These are phyloP conservation scores for Aspergillus nidulans DNA, from an alignment of 495 filamentous ascomycete species.

Conservation along the genomic window DNA sequence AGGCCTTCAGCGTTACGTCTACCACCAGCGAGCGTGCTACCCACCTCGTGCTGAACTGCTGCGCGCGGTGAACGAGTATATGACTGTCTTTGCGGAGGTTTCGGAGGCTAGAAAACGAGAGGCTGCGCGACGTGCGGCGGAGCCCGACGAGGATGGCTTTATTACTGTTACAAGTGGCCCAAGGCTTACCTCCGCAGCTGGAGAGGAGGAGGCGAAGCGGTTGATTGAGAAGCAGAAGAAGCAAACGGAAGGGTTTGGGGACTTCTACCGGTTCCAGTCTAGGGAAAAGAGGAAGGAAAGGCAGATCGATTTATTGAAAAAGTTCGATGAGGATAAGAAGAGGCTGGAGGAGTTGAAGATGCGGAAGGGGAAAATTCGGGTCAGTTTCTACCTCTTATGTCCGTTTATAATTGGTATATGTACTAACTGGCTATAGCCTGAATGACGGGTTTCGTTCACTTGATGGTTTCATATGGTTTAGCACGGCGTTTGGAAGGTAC, in stretches of 20 bases:
- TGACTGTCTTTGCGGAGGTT: constrained; percentile 62
- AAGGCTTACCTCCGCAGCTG: constrained; percentile 65
- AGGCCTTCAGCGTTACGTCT: constrained; percentile 58
- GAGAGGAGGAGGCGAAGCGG: constrained; percentile 68
- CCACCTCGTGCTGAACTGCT: constrained; percentile 62
- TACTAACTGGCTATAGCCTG: constrained; percentile 35
- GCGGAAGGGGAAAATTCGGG: constrained; percentile 46
- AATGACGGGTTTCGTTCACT: constrained; percentile 24
- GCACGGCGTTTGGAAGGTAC: constrained; percentile 24
- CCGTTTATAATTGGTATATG: constrained; percentile 2
- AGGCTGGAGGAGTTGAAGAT: constrained; percentile 49
- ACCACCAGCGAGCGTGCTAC: constrained; percentile 60
- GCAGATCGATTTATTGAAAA: constrained; percentile 58
- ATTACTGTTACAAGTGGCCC: constrained; percentile 79
- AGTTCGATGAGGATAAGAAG: constrained; percentile 53
- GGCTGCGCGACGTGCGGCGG: constrained; percentile 61
- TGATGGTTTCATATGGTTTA: constrained; percentile 15
- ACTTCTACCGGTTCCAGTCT: constrained; percentile 94
- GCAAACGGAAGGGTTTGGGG: constrained; percentile 59
- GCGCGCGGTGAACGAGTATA: constrained; percentile 71
- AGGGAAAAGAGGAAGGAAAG: constrained; percentile 83
- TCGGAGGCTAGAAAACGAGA: constrained; percentile 63
- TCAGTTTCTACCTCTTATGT: constrained; percentile 21
- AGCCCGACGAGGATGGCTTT: constrained; percentile 93
- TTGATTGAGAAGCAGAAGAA: constrained; percentile 70